Conservation (phyloP, 208 protist genomes). For the Lotmaria passim region DNA sequence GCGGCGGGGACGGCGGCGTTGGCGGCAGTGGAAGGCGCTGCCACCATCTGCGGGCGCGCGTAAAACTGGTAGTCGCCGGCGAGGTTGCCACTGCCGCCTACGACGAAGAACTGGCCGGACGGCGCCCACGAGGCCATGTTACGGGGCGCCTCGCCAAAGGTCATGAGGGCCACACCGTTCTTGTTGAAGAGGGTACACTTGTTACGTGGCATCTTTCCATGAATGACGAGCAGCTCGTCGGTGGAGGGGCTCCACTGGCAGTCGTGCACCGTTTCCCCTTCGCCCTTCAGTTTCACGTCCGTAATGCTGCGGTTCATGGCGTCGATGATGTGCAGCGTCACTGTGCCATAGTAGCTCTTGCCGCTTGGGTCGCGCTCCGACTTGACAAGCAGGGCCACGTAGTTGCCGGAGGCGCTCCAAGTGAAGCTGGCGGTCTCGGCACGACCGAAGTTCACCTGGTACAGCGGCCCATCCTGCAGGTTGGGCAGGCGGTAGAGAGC, state of each 20-base stretch:
- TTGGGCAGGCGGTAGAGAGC: conserved; percentile 76
- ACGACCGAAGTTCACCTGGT: conserved; percentile 65
- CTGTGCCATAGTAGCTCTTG: conserved; percentile 92
- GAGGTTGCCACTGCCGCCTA: conserved; percentile 89
- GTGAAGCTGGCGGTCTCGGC: conserved; percentile 67
- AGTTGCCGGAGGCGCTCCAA: conserved; percentile 73
- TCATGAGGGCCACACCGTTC: conserved; percentile 76
- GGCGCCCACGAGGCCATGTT: conserved; percentile 86
- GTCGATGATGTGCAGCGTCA: conserved; percentile 80
- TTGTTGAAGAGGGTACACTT: conserved; percentile 89
- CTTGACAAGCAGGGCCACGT: conserved; percentile 75
- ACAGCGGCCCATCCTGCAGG: conserved; percentile 66
- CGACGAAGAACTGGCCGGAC: conserved; percentile 67
- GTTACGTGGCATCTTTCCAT: conserved; percentile 90
- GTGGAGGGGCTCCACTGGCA: conserved; percentile 74
- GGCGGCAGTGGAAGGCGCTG: neutral
- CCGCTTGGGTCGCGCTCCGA: conserved; percentile 83
- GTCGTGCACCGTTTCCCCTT: conserved; percentile 88
- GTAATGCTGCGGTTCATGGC: conserved; percentile 57
- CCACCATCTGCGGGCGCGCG: conserved; percentile 27
- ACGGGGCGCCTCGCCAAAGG: conserved; percentile 84
- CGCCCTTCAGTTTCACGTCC: conserved; percentile 69
- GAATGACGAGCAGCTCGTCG: conserved; percentile 89
- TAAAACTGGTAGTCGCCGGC: conserved; percentile 90
- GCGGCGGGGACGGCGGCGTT: conserved; percentile 9